phyloP scores from a whole-genome alignment of 208 protist genomes.

The Paratrypanosoma confusum region DNA sequence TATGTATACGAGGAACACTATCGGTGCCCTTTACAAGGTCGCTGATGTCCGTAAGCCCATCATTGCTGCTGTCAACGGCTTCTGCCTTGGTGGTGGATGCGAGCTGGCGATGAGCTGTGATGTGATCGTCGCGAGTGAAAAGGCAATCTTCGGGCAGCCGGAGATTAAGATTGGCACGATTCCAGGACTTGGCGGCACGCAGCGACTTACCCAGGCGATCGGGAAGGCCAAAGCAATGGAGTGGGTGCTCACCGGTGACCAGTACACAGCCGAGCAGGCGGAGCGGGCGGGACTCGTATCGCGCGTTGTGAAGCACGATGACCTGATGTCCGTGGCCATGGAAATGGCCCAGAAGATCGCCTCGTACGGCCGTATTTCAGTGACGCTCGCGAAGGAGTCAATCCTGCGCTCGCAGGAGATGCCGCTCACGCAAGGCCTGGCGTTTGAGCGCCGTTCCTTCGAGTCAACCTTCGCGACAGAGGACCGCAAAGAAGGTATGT shows the following conservation, averaged over 20 bases:
- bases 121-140: conserved; percentile 73
- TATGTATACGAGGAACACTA: conserved; percentile 54
- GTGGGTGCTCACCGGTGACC: conserved; percentile 82
- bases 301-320: conserved; percentile 64
- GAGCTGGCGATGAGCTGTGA: conserved; percentile 91
- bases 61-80: conserved; percentile 86
- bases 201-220: conserved; percentile 82
- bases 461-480: conserved; percentile 83
- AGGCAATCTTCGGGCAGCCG: conserved; percentile 82
- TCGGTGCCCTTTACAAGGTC: conserved; percentile 51
- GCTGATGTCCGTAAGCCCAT: conserved; percentile 61
- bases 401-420: conserved; percentile 81
- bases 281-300: conserved; percentile 78
- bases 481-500: conserved; percentile 89
- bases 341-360: conserved; percentile 65
- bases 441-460: conserved; percentile 78
- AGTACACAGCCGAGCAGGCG: conserved; percentile 65
- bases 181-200: conserved; percentile 88
- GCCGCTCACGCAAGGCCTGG: conserved; percentile 58
- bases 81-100: conserved; percentile 85
- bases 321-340: conserved; percentile 46
- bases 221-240: conserved; percentile 90
- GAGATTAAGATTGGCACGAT: conserved; percentile 92
- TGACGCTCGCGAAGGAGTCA: conserved; percentile 76
- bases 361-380: conserved; percentile 67